A percentile compares a stretch with the other conserved stretches of the same genome.
Evolutionary conservation across 768 basidiomycete genomes (phyloP).

Genomic region (Amanita inopinata): DNA sequence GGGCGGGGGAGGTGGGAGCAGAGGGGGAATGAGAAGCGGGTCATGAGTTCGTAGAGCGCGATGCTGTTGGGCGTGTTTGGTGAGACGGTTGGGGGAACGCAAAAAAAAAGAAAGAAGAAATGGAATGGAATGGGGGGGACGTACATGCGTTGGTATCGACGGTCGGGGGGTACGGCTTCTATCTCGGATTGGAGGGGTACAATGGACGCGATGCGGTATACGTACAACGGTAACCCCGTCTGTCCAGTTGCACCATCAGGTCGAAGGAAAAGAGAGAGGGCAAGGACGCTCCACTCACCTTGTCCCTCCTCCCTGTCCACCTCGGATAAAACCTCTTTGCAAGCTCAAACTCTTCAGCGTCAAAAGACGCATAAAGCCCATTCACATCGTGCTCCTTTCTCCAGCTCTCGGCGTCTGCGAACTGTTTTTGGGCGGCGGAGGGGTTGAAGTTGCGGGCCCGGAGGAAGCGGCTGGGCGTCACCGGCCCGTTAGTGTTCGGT

Average conservation of each 20-base stretch:
- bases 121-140: too few species aligned
- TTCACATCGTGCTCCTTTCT: conserved; percentile 50
- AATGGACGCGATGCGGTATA: conserved; percentile 65
- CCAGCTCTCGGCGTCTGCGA: conserved; percentile 61
- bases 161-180: conserved; percentile 37
- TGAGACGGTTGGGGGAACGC: too few species aligned
- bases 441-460: conserved; percentile 67
- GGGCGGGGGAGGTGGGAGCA: conserved; percentile 52
- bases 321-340: conserved; percentile 63
- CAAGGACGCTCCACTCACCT: conserved; percentile 46
- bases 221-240: conserved; percentile 65
- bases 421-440: conserved; percentile 58
- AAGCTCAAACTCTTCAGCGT: conserved; percentile 46
- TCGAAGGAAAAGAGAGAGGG: neutral
- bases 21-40: conserved; percentile 51
- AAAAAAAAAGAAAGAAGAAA: neutral
- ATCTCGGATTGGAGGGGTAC: conserved; percentile 51
- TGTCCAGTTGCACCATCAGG: conserved; percentile 17
- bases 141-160: conserved; percentile 65
- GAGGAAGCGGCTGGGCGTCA: conserved; percentile 57
- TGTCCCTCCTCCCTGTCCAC: conserved; percentile 75
- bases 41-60: conserved; percentile 58
- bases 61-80: too few species aligned
- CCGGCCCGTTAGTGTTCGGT: neutral
- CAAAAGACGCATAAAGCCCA: conserved; percentile 52